Base-by-base conservation (phyloP, 2,329 filamentous ascomycete genomes). In the Polytolypa hystricis region DNA sequence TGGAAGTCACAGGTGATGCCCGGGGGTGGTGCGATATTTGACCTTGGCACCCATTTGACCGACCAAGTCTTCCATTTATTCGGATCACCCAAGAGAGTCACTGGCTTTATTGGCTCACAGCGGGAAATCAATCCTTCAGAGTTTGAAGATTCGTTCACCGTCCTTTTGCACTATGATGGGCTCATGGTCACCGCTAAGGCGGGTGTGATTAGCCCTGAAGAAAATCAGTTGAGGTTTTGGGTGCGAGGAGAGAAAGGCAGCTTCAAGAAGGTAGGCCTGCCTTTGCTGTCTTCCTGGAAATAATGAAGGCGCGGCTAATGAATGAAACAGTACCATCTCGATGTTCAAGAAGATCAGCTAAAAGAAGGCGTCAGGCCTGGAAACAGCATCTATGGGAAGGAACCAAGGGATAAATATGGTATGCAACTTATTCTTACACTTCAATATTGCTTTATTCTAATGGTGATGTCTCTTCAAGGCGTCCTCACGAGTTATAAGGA, bases 311-410 rank as follows among this genome's bases (percentile, higher is more conserved):
- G 19, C n/a, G n/a, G n/a, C n/a, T n/a, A n/a, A n/a, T n/a, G n/a
- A n/a, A n/a, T n/a, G n/a, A n/a, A n/a, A 19, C 38, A 58, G 59
- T 71, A 58, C 54, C 61, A 71, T 37, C 66, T 89, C 2, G 84
- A 91, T 54, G 64, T 75, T 1, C 83, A 89, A 58, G 84, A 91
- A 61, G 74, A 78, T 38, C 80, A 85, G 56, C 69, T 87, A 36
- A 73, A 73, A 55, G 66, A 62, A 2, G 82, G 82, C 6, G 57
- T 73, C 47, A 70, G 67, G 54, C 75, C 77, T 5, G 67, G 69
- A 0, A 76, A 83, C 38, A 54, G 66, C 3, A 70, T 63, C 3
- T 87, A 84, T 50, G 84, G 79, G 2, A 55, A 71, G 26, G 83
- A 87, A 49, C 64, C 67, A 7, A 62, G 66, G 34, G 64, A 71